phyloP scores from a whole-genome alignment of 768 basidiomycete genomes.

The Phylloporus sp. region DNA sequence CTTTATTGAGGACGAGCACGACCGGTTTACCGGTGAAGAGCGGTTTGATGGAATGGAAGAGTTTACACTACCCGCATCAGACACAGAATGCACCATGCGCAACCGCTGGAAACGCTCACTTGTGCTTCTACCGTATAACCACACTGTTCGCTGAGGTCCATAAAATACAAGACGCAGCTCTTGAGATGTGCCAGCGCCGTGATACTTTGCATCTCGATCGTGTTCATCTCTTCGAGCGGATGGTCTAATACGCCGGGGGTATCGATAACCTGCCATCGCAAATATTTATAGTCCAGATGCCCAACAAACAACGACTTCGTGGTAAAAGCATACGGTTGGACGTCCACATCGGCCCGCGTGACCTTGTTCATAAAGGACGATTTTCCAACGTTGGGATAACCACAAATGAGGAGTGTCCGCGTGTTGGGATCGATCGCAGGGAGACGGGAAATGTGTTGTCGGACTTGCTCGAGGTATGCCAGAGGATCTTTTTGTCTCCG shows the following conservation, averaged over 20 bases:
- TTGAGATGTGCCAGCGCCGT: constrained; percentile 96
- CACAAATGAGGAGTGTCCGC: constrained; percentile 94
- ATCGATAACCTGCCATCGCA: constrained; percentile 99
- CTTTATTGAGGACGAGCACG: constrained; percentile 95
- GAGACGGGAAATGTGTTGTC: constrained; percentile 97
- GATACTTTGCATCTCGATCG: constrained; percentile 99
- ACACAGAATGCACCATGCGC: background rate
- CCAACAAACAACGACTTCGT: constrained; percentile 98
- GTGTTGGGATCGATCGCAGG: constrained; percentile 98
- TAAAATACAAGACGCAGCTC: constrained; percentile 93
- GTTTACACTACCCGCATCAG: constrained; percentile 66
- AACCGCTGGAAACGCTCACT: constrained; percentile 44
- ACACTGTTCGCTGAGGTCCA: constrained; percentile 98
- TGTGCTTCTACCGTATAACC: constrained; percentile 96
- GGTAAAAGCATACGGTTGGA: constrained; percentile 99
- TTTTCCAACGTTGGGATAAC: constrained; percentile 99
- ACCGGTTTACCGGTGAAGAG: constrained; percentile 92
- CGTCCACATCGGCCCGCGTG: constrained; percentile 97
- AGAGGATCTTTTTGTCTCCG: constrained; percentile 96
- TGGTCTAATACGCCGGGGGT: constrained; percentile 98
- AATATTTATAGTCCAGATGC: constrained; percentile 97
- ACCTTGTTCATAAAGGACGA: constrained; percentile 99
- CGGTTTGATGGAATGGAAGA: constrained; percentile 99
- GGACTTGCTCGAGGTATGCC: constrained; percentile 97
- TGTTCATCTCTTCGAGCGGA: constrained; percentile 99